Evolutionary conservation across 495 filamentous ascomycete genomes (phyloP).

Genomic region (Elaphomyces granulatus): DNA sequence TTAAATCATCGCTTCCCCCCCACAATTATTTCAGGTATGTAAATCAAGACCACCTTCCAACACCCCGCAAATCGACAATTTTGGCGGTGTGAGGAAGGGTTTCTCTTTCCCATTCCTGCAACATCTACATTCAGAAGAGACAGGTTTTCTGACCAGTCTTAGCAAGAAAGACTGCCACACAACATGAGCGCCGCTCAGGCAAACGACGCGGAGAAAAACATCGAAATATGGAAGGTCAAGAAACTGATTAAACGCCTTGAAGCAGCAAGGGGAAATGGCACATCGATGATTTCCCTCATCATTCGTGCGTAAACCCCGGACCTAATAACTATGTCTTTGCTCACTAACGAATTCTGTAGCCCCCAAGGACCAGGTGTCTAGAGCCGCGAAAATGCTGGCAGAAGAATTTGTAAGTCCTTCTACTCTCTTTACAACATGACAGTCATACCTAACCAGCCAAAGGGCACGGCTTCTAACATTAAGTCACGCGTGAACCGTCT

Average conservation of each 20-base stretch:
- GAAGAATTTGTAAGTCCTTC: slow-evolving; percentile 82
- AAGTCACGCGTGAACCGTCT: slow-evolving; percentile 98
- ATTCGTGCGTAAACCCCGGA: slow-evolving; percentile 55
- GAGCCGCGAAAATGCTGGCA: slow-evolving; percentile 97
- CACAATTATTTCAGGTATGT: too few relatives aligned
- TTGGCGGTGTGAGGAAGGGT: too few relatives aligned
- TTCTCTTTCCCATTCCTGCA: neutral
- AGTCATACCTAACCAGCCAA: slow-evolving; percentile 10
- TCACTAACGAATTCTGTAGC: slow-evolving; percentile 34
- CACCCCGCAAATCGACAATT: too few relatives aligned
- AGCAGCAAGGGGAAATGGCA: slow-evolving; percentile 86
- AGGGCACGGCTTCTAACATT: slow-evolving; percentile 98
- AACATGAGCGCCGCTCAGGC: slow-evolving; percentile 81
- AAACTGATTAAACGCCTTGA: slow-evolving; percentile 95
- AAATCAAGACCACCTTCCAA: too few relatives aligned
- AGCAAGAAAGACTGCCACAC: too few relatives aligned
- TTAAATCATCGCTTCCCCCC: too few relatives aligned
- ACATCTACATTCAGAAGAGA: too few relatives aligned
- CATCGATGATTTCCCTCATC: slow-evolving; percentile 96
- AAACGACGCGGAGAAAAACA: slow-evolving; percentile 96
- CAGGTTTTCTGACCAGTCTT: slow-evolving; percentile 7
- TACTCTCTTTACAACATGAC: neutral
- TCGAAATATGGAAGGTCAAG: slow-evolving; percentile 81
- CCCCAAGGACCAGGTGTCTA: slow-evolving; percentile 94
- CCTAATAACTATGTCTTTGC: slow-evolving; percentile 6